Base-by-base conservation (phyloP, 768 basidiomycete species). In the Leccinum variicolor region DNA sequence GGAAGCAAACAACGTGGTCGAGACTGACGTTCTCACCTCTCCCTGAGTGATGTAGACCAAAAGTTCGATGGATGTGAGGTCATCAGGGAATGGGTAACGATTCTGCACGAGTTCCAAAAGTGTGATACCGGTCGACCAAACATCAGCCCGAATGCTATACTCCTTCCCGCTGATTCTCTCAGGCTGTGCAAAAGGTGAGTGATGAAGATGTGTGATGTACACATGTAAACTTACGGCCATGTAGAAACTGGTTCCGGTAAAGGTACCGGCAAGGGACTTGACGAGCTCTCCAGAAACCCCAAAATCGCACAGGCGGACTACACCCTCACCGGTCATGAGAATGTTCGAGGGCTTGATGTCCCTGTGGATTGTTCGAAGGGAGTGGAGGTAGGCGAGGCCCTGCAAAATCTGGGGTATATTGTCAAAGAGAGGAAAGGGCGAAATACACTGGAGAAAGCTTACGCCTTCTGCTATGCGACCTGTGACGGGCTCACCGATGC, bases 261-360 rank as follows among this genome's bases (percentile, higher is more conserved):
- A 98, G 1, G 97, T 98, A 54, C 91, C 92, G 15, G 97, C 97
- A 61, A 90, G 74, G 52, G 90, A 93, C 67, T 90, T 86, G 65
- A 98, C 86, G 23, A 99, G 81, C 74, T 97, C 92, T 43, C 96
- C 97, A 26, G 96, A 98, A 19, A 98, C 97, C 31, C 97, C 97
- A 69, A 99, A 99, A 74, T 99, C 97, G 71, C 84, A 87, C 4
- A 99, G 80, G 72, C 94, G 97, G 69, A 98, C 87, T 49, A 93
- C 74, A 29, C 97, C 97, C 67, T 93, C 87, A 49, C 84, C 82
- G 36, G 94, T 92, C 58, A 98, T 79, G 48, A 99, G 84, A 54
- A 98, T 84, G 71, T 96, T 96, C 19, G 94, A 91, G 21, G 93
- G 93, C 68, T 95, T 96, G 74, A 96, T 94, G 71, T 96, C 93